Conservation (phyloP, 2,329 filamentous ascomycete species). For the Penicillium sp. region DNA sequence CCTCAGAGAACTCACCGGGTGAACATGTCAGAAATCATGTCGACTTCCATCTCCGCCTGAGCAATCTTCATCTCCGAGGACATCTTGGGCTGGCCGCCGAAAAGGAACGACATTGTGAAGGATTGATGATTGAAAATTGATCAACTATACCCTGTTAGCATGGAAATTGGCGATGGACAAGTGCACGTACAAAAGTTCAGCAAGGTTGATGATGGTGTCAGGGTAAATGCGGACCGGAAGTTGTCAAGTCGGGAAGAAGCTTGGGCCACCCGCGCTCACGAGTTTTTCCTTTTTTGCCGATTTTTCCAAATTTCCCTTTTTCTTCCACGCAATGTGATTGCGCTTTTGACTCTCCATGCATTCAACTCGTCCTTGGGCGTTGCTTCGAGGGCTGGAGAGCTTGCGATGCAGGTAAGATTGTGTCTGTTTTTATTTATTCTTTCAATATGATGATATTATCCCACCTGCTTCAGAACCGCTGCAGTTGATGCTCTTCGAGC, state of each 20-base stretch:
- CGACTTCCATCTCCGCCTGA: conserved; percentile 92
- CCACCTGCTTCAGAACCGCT: conserved; percentile 56
- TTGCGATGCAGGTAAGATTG: conserved; percentile 33
- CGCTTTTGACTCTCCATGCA: conserved; percentile 31
- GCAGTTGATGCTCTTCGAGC: conserved; percentile 53
- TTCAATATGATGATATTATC: conserved; percentile 41
- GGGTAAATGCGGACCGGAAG: conserved; percentile 8
- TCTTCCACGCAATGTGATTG: conserved; percentile 22
- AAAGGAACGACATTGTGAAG: conserved; percentile 64
- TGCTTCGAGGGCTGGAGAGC: conserved; percentile 28
- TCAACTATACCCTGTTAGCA: no score
- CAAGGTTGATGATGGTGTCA: conserved; percentile 9
- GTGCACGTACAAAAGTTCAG: no score
- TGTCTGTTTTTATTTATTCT: conserved; percentile 5
- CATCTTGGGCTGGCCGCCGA: conserved; percentile 70
- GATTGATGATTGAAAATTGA: no score
- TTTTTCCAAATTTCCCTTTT: conserved; percentile 10
- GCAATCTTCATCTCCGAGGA: conserved; percentile 96
- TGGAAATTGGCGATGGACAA: no score
- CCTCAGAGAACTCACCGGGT: conserved; percentile 62
- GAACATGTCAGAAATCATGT: conserved; percentile 97
- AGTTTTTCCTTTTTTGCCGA: conserved; percentile 16
- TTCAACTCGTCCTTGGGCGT: conserved; percentile 35
- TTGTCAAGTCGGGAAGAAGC: conserved; percentile 22
- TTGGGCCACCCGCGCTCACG: conserved; percentile 25